Evolutionary conservation across 371 early-diverging fungal species (phyloP).

Genomic region (Syncephalastrum sp.): DNA sequence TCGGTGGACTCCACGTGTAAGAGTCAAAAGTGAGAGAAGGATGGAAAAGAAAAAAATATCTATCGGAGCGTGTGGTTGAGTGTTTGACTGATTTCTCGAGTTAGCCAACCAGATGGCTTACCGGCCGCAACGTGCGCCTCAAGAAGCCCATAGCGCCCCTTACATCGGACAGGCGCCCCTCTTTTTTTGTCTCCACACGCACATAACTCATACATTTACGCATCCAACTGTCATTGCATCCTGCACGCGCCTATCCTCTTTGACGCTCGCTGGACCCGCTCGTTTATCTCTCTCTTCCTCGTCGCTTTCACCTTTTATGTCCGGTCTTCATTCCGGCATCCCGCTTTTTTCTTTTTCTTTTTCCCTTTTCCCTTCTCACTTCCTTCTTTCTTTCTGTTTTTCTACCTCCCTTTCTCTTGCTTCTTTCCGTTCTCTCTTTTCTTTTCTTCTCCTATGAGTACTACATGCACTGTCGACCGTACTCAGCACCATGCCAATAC

Average conservation of each 20-base stretch:
- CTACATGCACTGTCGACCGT: too few species aligned
- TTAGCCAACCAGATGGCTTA: too few species aligned
- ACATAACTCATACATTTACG: too few species aligned
- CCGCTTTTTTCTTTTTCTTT: conserved; percentile 3
- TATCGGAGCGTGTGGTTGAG: too few species aligned
- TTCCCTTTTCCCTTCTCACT: conserved; percentile 3
- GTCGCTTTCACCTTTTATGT: too few species aligned
- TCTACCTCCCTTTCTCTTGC: conserved; percentile 10
- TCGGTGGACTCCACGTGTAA: too few species aligned
- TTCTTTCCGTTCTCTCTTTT: conserved; percentile 9
- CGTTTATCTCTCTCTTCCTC: conserved; percentile 2
- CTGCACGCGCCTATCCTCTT: conserved; percentile 1
- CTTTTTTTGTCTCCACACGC: neutral
- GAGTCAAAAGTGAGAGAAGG: too few species aligned
- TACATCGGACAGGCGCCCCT: conserved; percentile 4
- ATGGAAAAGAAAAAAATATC: too few species aligned
- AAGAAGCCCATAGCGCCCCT: conserved; percentile 1
- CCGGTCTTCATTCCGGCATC: too few species aligned
- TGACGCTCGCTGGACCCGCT: neutral
- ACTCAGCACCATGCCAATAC: neutral
- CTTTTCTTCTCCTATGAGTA: conserved; percentile 1
- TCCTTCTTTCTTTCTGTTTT: conserved; percentile 9
- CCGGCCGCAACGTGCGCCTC: too few species aligned
- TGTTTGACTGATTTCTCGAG: too few species aligned
- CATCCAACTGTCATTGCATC: neutral